Conservation (phyloP, 164 flowering plant genomes). For the Chimonanthus salicifolius region DNA sequence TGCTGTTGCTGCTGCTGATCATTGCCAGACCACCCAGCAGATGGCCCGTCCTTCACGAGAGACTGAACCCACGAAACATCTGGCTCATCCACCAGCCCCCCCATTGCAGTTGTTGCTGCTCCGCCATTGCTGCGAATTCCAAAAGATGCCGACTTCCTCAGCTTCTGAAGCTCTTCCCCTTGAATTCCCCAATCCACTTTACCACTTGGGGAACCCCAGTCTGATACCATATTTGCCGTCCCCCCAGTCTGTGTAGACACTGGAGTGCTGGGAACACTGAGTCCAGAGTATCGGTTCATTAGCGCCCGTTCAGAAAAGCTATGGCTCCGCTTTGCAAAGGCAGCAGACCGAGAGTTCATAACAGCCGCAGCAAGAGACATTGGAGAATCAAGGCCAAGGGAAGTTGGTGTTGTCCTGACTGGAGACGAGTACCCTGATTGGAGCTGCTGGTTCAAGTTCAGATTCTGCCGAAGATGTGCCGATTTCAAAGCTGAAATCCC, state of each 20-base stretch:
- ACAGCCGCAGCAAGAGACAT: constrained; percentile 36
- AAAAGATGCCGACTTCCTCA: constrained; percentile 76
- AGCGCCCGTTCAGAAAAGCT: constrained; percentile 71
- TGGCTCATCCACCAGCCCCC: constrained; percentile 42
- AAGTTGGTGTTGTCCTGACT: constrained; percentile 47
- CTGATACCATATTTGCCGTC: constrained; percentile 31
- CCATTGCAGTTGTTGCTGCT: constrained; percentile 2
- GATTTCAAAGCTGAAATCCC: constrained; percentile 35
- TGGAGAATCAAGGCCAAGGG: constrained; percentile 48
- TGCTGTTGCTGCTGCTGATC: constrained; percentile 16
- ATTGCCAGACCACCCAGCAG: constrained; percentile 1
- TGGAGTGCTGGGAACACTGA: constrained; percentile 6
- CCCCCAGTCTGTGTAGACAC: constrained; percentile 20
- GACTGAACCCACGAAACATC: constrained; percentile 91
- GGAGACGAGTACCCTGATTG: constrained; percentile 49
- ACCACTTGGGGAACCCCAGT: constrained; percentile 83
- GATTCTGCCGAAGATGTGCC: constrained; percentile 47
- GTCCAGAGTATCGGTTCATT: constrained; percentile 21
- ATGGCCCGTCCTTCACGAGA: constrained; percentile 7
- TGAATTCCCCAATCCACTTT: constrained; percentile 84
- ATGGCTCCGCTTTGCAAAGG: constrained; percentile 80
- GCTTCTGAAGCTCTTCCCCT: constrained; percentile 71
- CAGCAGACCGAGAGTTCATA: constrained; percentile 52
- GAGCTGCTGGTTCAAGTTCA: constrained; percentile 43
- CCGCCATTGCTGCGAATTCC: constrained; percentile 35